Evolutionary conservation across 441 rosid genomes (phyloP).

Genomic region (Euphorbia celastroides): DNA sequence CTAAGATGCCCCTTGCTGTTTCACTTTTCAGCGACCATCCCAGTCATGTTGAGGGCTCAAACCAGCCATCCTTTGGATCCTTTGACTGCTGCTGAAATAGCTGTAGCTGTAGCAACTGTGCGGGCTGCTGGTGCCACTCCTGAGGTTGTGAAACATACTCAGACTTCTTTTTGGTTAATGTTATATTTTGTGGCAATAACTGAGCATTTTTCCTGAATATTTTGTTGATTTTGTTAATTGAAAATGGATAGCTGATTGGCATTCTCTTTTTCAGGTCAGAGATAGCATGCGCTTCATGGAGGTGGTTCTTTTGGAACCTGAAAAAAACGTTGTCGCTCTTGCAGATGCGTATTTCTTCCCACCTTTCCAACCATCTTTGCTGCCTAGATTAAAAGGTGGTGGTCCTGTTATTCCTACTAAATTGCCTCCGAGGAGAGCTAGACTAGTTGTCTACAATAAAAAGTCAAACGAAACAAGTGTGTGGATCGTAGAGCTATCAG

Average conservation of each 20-base stretch:
- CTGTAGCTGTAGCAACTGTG: conserved; percentile 82
- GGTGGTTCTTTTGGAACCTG: conserved; percentile 71
- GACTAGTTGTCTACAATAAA: conserved; percentile 68
- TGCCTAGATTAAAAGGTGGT: conserved; percentile 63
- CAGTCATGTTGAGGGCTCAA: conserved; percentile 66
- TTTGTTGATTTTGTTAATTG: not conserved
- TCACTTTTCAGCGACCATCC: conserved; percentile 34
- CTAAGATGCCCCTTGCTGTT: conserved; percentile 15
- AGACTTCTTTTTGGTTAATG: not conserved
- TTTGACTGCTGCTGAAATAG: conserved; percentile 73
- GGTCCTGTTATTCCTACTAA: conserved; percentile 77
- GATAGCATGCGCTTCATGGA: conserved; percentile 85
- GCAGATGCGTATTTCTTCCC: conserved; percentile 93
- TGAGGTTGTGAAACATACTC: conserved; percentile 42
- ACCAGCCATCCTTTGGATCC: conserved; percentile 83
- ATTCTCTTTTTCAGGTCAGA: conserved; percentile 48
- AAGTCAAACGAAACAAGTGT: conserved; percentile 75
- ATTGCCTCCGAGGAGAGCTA: conserved; percentile 78
- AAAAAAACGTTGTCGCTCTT: conserved; percentile 65
- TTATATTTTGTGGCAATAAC: not conserved
- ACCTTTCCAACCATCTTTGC: conserved; percentile 81
- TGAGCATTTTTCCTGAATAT: not conserved
- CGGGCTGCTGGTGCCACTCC: conserved; percentile 91
- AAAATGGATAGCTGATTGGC: conserved; percentile 8
- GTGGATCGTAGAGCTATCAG: conserved; percentile 72